Evolutionary conservation across 2,329 filamentous ascomycete species (phyloP).

Genomic region (Penicillium paneum): DNA sequence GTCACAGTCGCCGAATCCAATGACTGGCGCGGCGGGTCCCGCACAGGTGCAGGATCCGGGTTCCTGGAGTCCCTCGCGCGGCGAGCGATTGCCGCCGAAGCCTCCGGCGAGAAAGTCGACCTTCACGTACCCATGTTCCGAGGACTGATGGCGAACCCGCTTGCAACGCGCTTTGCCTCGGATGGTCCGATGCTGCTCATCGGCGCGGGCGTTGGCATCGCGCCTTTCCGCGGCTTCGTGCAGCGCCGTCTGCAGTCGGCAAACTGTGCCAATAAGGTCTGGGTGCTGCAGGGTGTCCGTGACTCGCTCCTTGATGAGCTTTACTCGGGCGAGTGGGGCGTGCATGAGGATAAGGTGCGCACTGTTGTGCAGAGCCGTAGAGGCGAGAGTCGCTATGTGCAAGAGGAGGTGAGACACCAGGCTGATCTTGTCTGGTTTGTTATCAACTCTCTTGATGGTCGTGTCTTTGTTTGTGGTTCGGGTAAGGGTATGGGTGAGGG

Average conservation of each 20-base stretch:
- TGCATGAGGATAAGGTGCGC: slow-evolving; percentile 83
- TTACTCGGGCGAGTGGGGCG: slow-evolving; percentile 94
- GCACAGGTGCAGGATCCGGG: slow-evolving; percentile 85
- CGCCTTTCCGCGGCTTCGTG: slow-evolving; percentile 96
- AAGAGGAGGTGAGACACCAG: slow-evolving; percentile 88
- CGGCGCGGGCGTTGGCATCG: slow-evolving; percentile 92
- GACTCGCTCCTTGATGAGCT: slow-evolving; percentile 93
- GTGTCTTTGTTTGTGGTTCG: slow-evolving; percentile 94
- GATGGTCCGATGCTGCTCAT: slow-evolving; percentile 98
- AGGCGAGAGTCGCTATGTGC: slow-evolving; percentile 85
- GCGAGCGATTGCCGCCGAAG: slow-evolving; percentile 66
- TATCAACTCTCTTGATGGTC: slow-evolving; percentile 90
- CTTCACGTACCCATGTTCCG: slow-evolving; percentile 95
- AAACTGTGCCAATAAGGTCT: slow-evolving; percentile 96
- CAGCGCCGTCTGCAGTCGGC: slow-evolving; percentile 89
- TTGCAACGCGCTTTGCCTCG: slow-evolving; percentile 84
- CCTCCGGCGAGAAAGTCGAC: slow-evolving; percentile 49
- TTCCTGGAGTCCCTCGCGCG: slow-evolving; percentile 86
- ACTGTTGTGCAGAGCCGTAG: slow-evolving; percentile 72
- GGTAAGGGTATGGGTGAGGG: slow-evolving; percentile 97
- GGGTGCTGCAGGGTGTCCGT: slow-evolving; percentile 91
- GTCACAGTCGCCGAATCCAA: slow-evolving; percentile 87
- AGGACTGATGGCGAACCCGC: slow-evolving; percentile 93
- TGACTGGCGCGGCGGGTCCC: slow-evolving; percentile 69
- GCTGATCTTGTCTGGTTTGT: slow-evolving; percentile 98